Evolutionary conservation across 148 eudicot species (phyloP), one percentile per base, ranked within the genome.

Genomic region (Agrostemma githago): DNA sequence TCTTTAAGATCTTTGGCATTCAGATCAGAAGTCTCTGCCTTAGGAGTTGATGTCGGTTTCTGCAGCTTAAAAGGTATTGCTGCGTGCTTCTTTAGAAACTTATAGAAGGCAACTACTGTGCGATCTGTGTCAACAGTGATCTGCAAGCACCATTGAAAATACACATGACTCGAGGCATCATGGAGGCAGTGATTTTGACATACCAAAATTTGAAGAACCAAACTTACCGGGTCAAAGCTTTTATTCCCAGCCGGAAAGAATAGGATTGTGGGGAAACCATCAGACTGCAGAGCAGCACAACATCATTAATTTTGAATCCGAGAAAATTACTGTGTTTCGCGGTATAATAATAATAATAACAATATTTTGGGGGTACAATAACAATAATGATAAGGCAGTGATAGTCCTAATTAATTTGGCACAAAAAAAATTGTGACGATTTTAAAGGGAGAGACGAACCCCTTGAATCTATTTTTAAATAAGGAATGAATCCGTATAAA

Each of bases 241-340:
- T 92, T 90, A 41, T 89, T 84, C 81, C 95, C 90, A 63, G 98
- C 95, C 70, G 95, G 93, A 90, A 88, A 91, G 88, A 93, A 92
- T 54, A 94, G 85, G 68, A 94, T 76, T 6, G 98, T 92, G 43
- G 98, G 98, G 87, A 84, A 95, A 20, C 98, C 98, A 38, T 95
- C 96, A 66, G 96, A 79, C 98, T 95, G 90, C 75, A 72, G 46
- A 15, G 21, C 26, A 59, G 62, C 34, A 68, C 4, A 16, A 40
- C 38, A 54, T 74, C 17, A 20, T 41, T 15, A 67, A 26, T 70
- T 70, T 12, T 41, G 59, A 34, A 69, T n/a, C 17, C 11, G 62
- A 19, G 19, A 7, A 7, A 67, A 21, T 21, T 21, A 51, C 40
- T 16, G 48, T 58, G 58, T 19, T 8, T 39, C 15, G 1, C 0